Percentiles rank a stretch among this genome's conserved stretches.
These are phyloP conservation scores for Waltergamsia citrina DNA, from an alignment of 2,329 filamentous ascomycete genomes.

Conservation along the genomic window DNA sequence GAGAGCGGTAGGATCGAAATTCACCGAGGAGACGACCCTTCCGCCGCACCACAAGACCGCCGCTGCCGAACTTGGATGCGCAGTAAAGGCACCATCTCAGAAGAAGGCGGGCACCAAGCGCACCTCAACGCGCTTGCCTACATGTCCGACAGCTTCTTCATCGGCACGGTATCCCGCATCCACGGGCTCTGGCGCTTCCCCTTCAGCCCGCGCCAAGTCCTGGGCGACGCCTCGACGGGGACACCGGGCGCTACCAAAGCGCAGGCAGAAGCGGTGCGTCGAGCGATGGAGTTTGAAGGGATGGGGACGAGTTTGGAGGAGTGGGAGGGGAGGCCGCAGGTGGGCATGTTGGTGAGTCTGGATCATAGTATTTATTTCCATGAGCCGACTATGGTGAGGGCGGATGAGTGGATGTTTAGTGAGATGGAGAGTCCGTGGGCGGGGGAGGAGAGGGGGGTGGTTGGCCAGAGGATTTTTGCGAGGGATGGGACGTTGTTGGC, in stretches of 20 bases:
- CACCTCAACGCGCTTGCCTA: slow-evolving; percentile 87
- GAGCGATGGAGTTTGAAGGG: slow-evolving; percentile 32
- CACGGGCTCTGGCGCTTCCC: slow-evolving; percentile 75
- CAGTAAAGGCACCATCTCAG: slow-evolving; percentile 63
- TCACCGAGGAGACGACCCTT: slow-evolving; percentile 21
- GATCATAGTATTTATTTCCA: slow-evolving; percentile 69
- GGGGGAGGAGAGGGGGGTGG: slow-evolving; percentile 66
- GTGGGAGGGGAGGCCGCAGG: slow-evolving; percentile 39
- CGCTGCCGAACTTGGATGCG: slow-evolving; percentile 67
- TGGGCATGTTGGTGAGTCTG: slow-evolving; percentile 80
- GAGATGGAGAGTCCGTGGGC: slow-evolving; percentile 78
- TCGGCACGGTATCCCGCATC: slow-evolving; percentile 75
- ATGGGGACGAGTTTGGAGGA: slow-evolving; percentile 31
- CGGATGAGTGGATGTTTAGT: slow-evolving; percentile 69
- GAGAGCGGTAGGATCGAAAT: slow-evolving; percentile 34
- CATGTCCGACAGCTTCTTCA: slow-evolving; percentile 88
- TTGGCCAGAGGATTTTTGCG: slow-evolving; percentile 65
- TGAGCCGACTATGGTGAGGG: slow-evolving; percentile 45
- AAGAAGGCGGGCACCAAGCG: slow-evolving; percentile 63
- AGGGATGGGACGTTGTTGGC: slow-evolving; percentile 64
- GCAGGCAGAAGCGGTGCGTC: too few species aligned
- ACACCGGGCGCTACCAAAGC: slow-evolving; percentile 20
- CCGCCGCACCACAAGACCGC: slow-evolving; percentile 52
- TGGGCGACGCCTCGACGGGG: slow-evolving; percentile 35
- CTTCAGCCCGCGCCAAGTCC: slow-evolving; percentile 41